Conservation (phyloP, 176 grass and related monocot genomes). For the Carex parvula region DNA sequence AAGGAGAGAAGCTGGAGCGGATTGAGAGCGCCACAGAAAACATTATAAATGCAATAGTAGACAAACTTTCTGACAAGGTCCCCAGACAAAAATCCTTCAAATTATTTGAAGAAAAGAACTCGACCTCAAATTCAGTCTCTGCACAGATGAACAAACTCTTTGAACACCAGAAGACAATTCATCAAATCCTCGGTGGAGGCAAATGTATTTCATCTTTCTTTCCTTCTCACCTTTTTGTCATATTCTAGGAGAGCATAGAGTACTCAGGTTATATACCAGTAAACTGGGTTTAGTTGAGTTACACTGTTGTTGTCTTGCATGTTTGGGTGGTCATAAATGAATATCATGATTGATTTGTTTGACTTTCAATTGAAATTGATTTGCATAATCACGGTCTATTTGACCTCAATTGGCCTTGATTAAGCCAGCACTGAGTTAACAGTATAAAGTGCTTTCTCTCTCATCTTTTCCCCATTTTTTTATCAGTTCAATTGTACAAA, state of each 20-base stretch:
- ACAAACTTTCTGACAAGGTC: constrained; percentile 55
- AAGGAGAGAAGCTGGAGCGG: constrained; percentile 47
- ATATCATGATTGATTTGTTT: background rate
- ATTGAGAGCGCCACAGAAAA: constrained; percentile 54
- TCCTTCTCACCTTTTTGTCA: background rate
- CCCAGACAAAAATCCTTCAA: constrained; percentile 60
- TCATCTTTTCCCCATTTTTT: background rate
- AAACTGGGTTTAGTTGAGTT: background rate
- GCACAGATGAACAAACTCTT: constrained; percentile 54
- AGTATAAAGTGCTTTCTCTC: background rate
- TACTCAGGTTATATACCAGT: background rate
- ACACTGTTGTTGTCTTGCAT: background rate
- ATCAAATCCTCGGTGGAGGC: constrained; percentile 74
- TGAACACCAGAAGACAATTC: constrained; percentile 54
- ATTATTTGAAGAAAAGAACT: constrained; percentile 35
- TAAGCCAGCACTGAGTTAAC: background rate
- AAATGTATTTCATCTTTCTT: constrained; percentile 43
- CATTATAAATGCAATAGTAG: constrained; percentile 53
- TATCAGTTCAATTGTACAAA: background rate
- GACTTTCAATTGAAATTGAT: background rate
- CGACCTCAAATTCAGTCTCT: constrained; percentile 29
- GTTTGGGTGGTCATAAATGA: background rate
- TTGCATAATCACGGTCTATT: background rate
- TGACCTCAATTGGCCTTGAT: background rate
- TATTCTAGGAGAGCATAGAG: background rate